Conservation (phyloP, 805 yeast species). For the Pichia insulana region DNA sequence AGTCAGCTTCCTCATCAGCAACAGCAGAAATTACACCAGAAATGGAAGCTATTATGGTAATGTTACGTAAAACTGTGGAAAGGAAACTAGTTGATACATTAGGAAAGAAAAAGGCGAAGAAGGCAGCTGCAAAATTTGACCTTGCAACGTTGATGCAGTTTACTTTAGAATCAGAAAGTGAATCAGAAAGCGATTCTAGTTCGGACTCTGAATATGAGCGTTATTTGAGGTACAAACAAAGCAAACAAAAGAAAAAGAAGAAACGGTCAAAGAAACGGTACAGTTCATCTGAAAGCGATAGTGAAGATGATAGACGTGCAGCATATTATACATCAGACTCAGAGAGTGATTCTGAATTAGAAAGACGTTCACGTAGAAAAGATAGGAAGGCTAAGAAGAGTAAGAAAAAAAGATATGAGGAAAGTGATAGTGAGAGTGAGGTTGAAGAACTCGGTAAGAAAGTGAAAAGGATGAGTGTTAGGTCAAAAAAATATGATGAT, state of each 20-base stretch:
- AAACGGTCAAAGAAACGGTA: not conserved
- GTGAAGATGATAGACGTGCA: not conserved
- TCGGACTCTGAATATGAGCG: not conserved
- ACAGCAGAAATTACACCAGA: not conserved
- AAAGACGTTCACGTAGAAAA: not conserved
- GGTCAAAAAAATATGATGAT: not conserved
- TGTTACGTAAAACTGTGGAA: slow-evolving; percentile 1
- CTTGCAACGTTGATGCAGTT: slow-evolving; percentile 1
- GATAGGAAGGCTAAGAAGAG: not conserved
- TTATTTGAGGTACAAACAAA: not conserved
- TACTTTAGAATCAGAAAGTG: slow-evolving; percentile 1
- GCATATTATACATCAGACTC: slow-evolving; percentile 1
- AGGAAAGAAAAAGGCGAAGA: slow-evolving; percentile 3
- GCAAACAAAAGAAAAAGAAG: not conserved
- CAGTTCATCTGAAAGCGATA: not conserved
- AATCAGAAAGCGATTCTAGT: slow-evolving; percentile 1
- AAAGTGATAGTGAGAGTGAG: not conserved
- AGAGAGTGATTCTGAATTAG: not conserved
- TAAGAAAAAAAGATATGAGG: not conserved
- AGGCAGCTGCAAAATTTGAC: slow-evolving; percentile 1
- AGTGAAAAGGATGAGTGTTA: not conserved
- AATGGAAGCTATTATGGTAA: not conserved
- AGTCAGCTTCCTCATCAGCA: too few relatives aligned
- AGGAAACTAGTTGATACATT: slow-evolving; percentile 3
- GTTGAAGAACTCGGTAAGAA: not conserved